phyloP scores from a whole-genome alignment of 305 asterid genomes.

The Striga hermonthica region DNA sequence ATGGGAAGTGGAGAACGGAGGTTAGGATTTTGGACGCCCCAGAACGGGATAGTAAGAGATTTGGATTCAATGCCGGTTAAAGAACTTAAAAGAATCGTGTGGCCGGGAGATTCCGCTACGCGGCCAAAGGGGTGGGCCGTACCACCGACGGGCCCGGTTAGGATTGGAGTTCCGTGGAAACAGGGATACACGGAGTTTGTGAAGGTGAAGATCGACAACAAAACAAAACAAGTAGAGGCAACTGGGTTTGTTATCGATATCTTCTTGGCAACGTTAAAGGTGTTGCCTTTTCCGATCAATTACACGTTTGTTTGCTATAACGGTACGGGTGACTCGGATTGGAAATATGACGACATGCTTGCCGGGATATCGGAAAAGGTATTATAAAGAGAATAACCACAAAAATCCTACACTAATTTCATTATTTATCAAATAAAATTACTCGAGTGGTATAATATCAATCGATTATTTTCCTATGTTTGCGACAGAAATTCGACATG shows the following conservation, averaged over 20 bases:
- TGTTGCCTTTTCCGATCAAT: constrained; percentile 2
- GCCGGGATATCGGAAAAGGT: constrained; percentile 26
- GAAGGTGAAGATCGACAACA: neutral
- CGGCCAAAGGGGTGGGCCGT: constrained; percentile 51
- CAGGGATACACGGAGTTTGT: too few relatives aligned
- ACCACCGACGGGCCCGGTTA: constrained; percentile 16
- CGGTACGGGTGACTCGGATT: constrained; percentile 15
- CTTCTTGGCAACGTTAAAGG: too few relatives aligned
- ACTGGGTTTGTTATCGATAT: constrained; percentile 13
- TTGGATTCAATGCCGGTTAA: neutral
- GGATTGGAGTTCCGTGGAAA: too few relatives aligned
- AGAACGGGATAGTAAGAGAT: constrained; percentile 35
- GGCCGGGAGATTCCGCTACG: constrained; percentile 59
- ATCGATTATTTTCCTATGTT: too few relatives aligned
- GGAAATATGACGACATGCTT: constrained; percentile 42
- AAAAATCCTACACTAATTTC: too few relatives aligned
- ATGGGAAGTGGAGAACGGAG: constrained; percentile 44
- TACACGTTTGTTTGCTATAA: constrained; percentile 30
- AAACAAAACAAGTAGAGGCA: too few relatives aligned
- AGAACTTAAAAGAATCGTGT: constrained; percentile 33
- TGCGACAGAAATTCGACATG: constrained; percentile 39
- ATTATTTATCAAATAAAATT: too few relatives aligned
- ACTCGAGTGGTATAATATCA: too few relatives aligned
- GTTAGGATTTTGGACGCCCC: constrained; percentile 54
- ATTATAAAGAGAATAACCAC: too few relatives aligned